These are phyloP conservation scores for Tylopilus sp. DNA, from an alignment of 768 basidiomycete species.

Conservation along the genomic window DNA sequence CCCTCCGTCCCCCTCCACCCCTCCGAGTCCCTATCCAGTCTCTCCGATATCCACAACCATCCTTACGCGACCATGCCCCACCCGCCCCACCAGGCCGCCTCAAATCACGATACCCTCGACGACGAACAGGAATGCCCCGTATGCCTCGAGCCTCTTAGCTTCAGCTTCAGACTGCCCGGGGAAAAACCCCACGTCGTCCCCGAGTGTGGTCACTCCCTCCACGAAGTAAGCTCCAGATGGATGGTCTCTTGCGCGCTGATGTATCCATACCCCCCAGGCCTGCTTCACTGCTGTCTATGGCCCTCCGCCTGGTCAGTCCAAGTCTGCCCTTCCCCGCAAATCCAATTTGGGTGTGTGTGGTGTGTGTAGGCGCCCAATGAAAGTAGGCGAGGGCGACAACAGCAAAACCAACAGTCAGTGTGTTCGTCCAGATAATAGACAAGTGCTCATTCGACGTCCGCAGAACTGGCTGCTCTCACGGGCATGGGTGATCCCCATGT, in stretches of 20 bases:
- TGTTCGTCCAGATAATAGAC: neutral
- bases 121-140: constrained; percentile 94
- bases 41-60: constrained; percentile 40
- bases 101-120: constrained; percentile 55
- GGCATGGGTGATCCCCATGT: constrained; percentile 72
- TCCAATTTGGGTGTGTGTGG: constrained; percentile 93
- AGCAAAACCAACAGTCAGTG: constrained; percentile 82
- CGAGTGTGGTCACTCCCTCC: constrained; percentile 96
- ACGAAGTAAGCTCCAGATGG: constrained; percentile 55
- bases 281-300: constrained; percentile 98
- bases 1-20: constrained; percentile 53
- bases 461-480: constrained; percentile 92
- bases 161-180: constrained; percentile 88
- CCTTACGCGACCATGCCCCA: constrained; percentile 60
- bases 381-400: constrained; percentile 82
- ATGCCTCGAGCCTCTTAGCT: constrained; percentile 92
- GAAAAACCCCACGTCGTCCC: constrained; percentile 98
- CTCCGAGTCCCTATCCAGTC: constrained; percentile 37
- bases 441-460: constrained; percentile 5
- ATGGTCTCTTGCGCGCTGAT: neutral
- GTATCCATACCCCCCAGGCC: constrained; percentile 48
- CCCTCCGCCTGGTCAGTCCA: constrained; percentile 62
- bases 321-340: constrained; percentile 56
- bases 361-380: constrained; percentile 96
- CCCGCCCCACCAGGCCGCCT: constrained; percentile 71